Evolutionary conservation across 345 rosid genomes (phyloP).

Genomic region (Brassica napus): Da-Ae NC_063436.1:26253501-26254000

Average conservation of each 20-base stretch:
- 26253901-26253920: conserved; percentile 94
- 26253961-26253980: conserved; percentile 2
- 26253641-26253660: conserved; percentile 67
- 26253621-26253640: conserved; percentile 86
- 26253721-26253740: conserved; percentile 92
- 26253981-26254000: background rate
- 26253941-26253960: conserved; percentile 91
- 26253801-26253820: conserved; percentile 95
- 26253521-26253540: conserved; percentile 94
- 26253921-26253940: conserved; percentile 86
- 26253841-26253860: conserved; percentile 90
- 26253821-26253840: conserved; percentile 93
- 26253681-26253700: conserved; percentile 75
- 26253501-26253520: conserved; percentile 89
- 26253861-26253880: conserved; percentile 90
- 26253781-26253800: conserved; percentile 95
- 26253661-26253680: conserved; percentile 96
- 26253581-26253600: conserved; percentile 96
- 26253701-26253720: conserved; percentile 91
- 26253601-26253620: conserved; percentile 83
- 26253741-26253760: conserved; percentile 93
- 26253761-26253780: conserved; percentile 99
- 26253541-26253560: conserved; percentile 98
- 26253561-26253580: conserved; percentile 95
- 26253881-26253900: conserved; percentile 82